phyloP scores from a whole-genome alignment of 2,329 filamentous ascomycete genomes.

The Aspergillus floridensis region DNA sequence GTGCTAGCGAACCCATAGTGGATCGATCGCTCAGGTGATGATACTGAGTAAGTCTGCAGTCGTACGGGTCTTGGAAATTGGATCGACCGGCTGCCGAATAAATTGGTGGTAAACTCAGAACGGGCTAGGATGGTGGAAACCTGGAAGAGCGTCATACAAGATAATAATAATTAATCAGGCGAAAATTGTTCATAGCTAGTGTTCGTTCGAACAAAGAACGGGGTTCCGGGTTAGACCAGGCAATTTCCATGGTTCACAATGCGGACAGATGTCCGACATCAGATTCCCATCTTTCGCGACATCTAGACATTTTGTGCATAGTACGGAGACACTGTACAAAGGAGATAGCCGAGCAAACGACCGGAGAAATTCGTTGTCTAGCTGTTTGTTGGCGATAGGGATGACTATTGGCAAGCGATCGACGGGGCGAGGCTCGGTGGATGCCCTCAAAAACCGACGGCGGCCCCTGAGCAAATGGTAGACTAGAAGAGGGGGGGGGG shows the following conservation, averaged over 20 bases:
- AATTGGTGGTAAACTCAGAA: neutral
- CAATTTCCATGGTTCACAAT: constrained; percentile 4
- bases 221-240: neutral
- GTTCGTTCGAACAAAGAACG: neutral
- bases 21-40: neutral
- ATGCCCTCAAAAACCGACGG: constrained; percentile 3
- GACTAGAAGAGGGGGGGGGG: too few species aligned
- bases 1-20: neutral
- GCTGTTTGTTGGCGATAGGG: neutral
- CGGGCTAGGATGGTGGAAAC: neutral
- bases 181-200: neutral
- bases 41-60: neutral
- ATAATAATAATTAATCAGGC: neutral
- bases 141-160: neutral
- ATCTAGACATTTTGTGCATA: neutral
- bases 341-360: neutral
- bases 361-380: neutral
- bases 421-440: constrained; percentile 25
- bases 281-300: neutral
- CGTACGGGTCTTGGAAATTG: neutral
- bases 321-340: neutral
- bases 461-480: constrained; percentile 9
- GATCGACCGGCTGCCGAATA: neutral
- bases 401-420: constrained; percentile 26
- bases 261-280: constrained; percentile 5